These are phyloP conservation scores for Anthoceros angustus DNA, from an alignment of 225 moss, liverwort and hornwort species.

Conservation along the genomic window DNA sequence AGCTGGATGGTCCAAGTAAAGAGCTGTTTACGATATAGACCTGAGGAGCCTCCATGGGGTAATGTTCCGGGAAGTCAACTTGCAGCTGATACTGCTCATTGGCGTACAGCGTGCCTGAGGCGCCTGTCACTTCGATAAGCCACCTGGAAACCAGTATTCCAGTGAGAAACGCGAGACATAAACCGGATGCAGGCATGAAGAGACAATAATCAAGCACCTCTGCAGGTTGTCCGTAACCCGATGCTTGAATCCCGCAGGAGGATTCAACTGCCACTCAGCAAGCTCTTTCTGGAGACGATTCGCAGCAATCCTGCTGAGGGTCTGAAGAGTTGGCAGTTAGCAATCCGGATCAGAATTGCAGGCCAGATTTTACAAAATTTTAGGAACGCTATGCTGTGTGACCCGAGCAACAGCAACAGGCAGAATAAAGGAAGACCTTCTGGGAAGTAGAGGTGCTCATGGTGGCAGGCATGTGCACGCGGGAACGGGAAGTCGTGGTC, in stretches of 20 bases:
- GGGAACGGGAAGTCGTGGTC: too few species aligned
- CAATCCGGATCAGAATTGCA: background rate
- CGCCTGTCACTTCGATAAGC: slow-evolving; percentile 98
- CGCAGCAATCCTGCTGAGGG: slow-evolving; percentile 95
- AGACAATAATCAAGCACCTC: slow-evolving; percentile 23
- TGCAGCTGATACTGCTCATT: slow-evolving; percentile 89
- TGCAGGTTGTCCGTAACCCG: slow-evolving; percentile 90
- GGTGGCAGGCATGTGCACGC: slow-evolving; percentile 1
- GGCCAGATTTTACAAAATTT: too few species aligned
- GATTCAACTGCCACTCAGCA: slow-evolving; percentile 91
- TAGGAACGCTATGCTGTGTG: background rate
- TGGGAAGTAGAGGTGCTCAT: slow-evolving; percentile 3
- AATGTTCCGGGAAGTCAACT: slow-evolving; percentile 96
- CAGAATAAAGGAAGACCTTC: background rate
- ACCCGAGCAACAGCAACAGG: background rate
- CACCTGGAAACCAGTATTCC: slow-evolving; percentile 35
- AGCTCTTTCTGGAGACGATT: slow-evolving; percentile 99
- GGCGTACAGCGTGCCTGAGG: slow-evolving; percentile 67
- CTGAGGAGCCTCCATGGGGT: slow-evolving; percentile 99
- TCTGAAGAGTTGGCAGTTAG: slow-evolving; percentile 22
- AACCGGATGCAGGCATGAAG: background rate
- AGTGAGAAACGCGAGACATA: background rate
- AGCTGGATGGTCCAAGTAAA: background rate
- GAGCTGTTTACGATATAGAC: slow-evolving; percentile 15
- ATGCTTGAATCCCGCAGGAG: slow-evolving; percentile 87